These are phyloP conservation scores for Ambrosia hybrid DNA, from an alignment of 140 eudicot species.

Conservation along the genomic window DNA sequence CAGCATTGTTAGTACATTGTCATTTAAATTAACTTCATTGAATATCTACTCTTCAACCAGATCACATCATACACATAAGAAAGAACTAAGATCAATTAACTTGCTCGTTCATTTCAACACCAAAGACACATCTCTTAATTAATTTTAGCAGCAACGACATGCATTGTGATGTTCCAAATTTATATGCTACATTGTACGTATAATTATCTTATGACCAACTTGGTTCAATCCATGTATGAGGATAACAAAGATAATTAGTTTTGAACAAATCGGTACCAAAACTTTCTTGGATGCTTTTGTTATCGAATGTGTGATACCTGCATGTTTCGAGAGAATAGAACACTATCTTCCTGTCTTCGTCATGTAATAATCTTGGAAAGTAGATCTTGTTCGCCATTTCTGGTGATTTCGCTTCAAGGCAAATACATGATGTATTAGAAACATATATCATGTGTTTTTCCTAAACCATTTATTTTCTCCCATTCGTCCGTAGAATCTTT, in stretches of 20 bases:
- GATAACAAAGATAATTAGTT: neutral
- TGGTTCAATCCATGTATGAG: constrained; percentile 10
- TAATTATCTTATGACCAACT: neutral
- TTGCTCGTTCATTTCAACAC: too few relatives aligned
- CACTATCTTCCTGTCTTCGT: neutral
- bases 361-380: neutral
- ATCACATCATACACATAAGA: too few relatives aligned
- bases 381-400: constrained; percentile 6
- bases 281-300: constrained; percentile 1
- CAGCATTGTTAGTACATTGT: too few relatives aligned
- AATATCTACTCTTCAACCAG: too few relatives aligned
- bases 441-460: constrained; percentile 4
- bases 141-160: too few relatives aligned
- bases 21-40: too few relatives aligned
- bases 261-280: neutral
- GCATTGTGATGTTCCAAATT: too few relatives aligned
- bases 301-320: neutral
- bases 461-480: neutral
- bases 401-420: constrained; percentile 7
- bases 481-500: neutral
- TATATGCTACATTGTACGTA: too few relatives aligned
- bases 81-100: too few relatives aligned
- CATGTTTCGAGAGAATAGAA: constrained; percentile 5
- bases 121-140: too few relatives aligned
- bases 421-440: neutral